phyloP scores from a whole-genome alignment of 1,284 basidiomycete genomes.

The Ceratobasidium papillatum region DNA sequence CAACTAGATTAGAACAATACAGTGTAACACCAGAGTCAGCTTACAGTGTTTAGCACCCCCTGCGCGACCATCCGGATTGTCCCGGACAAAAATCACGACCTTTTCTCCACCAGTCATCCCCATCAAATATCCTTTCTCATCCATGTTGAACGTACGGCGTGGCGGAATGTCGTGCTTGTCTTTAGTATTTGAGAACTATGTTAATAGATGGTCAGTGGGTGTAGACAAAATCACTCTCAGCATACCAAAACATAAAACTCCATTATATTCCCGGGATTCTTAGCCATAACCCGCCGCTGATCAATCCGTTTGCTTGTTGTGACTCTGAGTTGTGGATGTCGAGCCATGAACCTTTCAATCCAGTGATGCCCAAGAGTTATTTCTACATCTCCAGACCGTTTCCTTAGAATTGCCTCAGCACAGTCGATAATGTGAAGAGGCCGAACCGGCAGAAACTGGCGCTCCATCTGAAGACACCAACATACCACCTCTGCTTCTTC shows the following conservation, averaged over 20 bases:
- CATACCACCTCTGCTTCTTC: not conserved
- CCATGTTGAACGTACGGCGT: slow-evolving; percentile 3
- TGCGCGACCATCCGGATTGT: not conserved
- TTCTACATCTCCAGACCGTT: not conserved
- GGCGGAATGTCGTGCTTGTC: not conserved
- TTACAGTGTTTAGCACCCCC: not conserved
- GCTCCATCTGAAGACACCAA: not conserved
- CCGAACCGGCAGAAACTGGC: slow-evolving; percentile 1
- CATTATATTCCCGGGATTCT: slow-evolving; percentile 7
- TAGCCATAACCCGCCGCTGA: not conserved
- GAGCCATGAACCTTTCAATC: not conserved
- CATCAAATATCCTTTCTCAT: slow-evolving; percentile 14
- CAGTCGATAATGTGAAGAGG: not conserved
- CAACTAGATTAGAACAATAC: not conserved
- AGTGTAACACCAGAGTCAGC: not conserved
- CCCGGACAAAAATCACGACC: not conserved
- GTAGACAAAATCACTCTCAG: not conserved
- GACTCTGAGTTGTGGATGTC: slow-evolving; percentile 3
- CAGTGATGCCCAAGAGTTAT: slow-evolving; percentile 2
- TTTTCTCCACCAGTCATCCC: not conserved
- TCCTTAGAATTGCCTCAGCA: slow-evolving; percentile 3
- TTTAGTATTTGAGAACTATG: not conserved
- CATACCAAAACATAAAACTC: slow-evolving; percentile 29
- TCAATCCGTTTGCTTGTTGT: not conserved
- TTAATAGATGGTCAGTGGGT: not conserved